phyloP scores from a whole-genome alignment of 2,329 filamentous ascomycete genomes.

The Verticillium zaregamsianum region DNA sequence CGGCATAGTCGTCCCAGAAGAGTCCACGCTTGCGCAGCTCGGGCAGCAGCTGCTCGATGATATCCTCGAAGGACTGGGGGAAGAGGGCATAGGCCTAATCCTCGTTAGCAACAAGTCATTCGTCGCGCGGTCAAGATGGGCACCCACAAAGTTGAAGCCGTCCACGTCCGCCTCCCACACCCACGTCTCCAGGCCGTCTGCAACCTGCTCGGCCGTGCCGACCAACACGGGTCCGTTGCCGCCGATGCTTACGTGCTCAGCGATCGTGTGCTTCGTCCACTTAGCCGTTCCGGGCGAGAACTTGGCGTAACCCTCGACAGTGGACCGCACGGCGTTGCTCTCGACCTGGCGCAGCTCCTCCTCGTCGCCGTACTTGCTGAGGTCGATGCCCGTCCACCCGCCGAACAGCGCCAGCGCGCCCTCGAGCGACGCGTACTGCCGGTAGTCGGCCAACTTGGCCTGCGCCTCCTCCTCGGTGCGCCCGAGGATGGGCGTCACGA shows the following conservation, averaged over 20 bases:
- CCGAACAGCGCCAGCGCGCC: constrained; percentile 68
- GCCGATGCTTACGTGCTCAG: constrained; percentile 63
- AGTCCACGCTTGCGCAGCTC: constrained; percentile 56
- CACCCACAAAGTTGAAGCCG: constrained; percentile 65
- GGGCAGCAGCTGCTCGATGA: constrained; percentile 60
- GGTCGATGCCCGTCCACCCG: constrained; percentile 63
- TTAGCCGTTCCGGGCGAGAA: constrained; percentile 56
- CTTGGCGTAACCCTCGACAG: constrained; percentile 50
- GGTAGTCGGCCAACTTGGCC: constrained; percentile 58
- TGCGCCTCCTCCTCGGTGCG: constrained; percentile 62
- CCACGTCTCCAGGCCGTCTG: constrained; percentile 65
- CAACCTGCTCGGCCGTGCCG: constrained; percentile 60
- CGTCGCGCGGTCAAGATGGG: not conserved
- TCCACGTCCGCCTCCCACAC: constrained; percentile 66
- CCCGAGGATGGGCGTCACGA: constrained; percentile 62
- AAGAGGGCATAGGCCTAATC: constrained; percentile 59
- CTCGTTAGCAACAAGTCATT: not conserved
- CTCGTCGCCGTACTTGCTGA: constrained; percentile 57
- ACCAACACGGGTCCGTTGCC: constrained; percentile 62
- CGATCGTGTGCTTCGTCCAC: constrained; percentile 70
- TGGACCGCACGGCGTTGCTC: constrained; percentile 56
- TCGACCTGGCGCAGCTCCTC: constrained; percentile 60
- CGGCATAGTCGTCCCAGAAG: constrained; percentile 51
- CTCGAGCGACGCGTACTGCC: constrained; percentile 54
- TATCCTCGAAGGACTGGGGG: constrained; percentile 64